phyloP scores from a whole-genome alignment of 371 early-diverging fungal species.

The Mucor indicus region DNA sequence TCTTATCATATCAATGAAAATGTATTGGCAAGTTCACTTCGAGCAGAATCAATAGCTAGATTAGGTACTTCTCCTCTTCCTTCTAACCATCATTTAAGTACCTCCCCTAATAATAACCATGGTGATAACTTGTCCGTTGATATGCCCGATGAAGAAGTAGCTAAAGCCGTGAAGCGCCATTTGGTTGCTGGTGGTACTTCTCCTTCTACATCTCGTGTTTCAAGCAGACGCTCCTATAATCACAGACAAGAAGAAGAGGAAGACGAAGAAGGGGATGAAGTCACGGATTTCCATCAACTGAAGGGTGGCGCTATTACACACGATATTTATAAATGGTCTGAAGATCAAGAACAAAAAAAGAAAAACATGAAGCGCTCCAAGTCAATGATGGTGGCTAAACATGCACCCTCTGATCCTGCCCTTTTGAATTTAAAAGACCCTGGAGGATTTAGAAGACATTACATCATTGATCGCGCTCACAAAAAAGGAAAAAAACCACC shows the following conservation, averaged over 20 bases:
- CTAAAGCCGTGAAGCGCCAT: conserved; percentile 43
- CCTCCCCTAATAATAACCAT: conserved; percentile 37
- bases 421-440: conserved; percentile 57
- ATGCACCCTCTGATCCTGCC: conserved; percentile 32
- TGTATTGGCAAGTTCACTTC: too few species aligned
- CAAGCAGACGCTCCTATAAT: not conserved
- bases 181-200: conserved; percentile 18
- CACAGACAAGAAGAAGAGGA: conserved; percentile 7
- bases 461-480: conserved; percentile 68
- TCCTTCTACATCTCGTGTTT: conserved; percentile 3
- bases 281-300: conserved; percentile 32
- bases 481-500: conserved; percentile 62
- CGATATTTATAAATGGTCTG: conserved; percentile 62
- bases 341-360: conserved; percentile 28
- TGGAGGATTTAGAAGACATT: conserved; percentile 91
- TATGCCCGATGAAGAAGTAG: conserved; percentile 42
- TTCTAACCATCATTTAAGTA: conserved; percentile 20
- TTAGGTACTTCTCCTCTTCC: conserved; percentile 33
- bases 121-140: conserved; percentile 28
- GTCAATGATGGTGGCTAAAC: conserved; percentile 26
- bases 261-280: conserved; percentile 15
- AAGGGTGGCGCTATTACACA: conserved; percentile 51
- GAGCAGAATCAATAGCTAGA: conserved; percentile 17
- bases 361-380: conserved; percentile 37
- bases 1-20: too few species aligned